Base-by-base conservation (phyloP, 2,329 filamentous ascomycete genomes). In the Xylariaceae sp. region DNA sequence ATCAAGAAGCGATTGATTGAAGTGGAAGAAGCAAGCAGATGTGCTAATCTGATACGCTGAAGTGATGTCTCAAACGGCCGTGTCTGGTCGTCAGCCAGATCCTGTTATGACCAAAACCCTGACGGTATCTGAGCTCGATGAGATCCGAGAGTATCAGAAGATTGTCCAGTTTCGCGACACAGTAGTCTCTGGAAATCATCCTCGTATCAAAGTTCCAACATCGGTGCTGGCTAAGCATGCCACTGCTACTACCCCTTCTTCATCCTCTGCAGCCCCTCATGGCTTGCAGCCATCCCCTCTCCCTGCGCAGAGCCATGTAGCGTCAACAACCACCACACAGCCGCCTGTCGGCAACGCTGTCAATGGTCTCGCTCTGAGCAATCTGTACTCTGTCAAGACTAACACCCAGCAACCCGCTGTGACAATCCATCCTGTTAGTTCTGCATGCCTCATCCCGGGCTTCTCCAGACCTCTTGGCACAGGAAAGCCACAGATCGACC, bases 131-230 rank as follows among this genome's bases (percentile, higher is more conserved):
- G 75, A 80, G 55, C 63, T 74, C 47, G 71, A 76, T 59, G 80
- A 85, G 61, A 68, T 85, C 40, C 67, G 74, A 58, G 81, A 91
- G 67, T 93, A 89, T 72, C 79, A 85, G 62, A 88, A 85, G 69
- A 86, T 97, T 60, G 66, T 95, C 61, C 80, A 76, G 56, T 83
- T 97, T 67, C 85, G 83, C 67, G 86, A 95, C 72, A 76, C 83
- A 56, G 79, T 97, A 57, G 74, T 93, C 63, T 80, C 87, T 65
- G 90, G 91, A 62, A 82, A 77, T 57, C 85, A 91, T 61, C 76
- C 80, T 40, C 75, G 70, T 57, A 76, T 85, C 67, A 83, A 80
- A 63, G 63, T 75, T 25, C 73, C 76, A 47, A 57, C 68, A 48
- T 52, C 55, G 35, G 58, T 55, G 40, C 54, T 59, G 49, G 58